Percentiles rank a stretch among this genome's conserved stretches.
phyloP scores from a whole-genome alignment of 306 rosid genomes.

The Cyclanthera cordifolia region DNA sequence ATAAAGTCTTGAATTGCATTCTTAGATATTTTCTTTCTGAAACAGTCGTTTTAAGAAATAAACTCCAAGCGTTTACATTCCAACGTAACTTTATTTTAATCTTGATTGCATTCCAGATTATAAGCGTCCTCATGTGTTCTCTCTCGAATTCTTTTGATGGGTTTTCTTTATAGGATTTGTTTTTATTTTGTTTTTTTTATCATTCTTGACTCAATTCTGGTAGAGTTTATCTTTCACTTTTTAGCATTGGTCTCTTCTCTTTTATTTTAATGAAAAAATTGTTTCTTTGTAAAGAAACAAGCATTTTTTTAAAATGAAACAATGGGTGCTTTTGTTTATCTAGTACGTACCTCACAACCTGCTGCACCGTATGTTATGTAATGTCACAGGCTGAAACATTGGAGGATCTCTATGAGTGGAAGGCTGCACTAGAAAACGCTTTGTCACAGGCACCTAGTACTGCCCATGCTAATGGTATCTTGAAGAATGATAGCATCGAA shows the following conservation, averaged over 20 bases:
- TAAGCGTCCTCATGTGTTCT: background rate
- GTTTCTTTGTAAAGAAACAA: background rate
- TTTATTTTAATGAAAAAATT: background rate
- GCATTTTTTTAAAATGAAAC: too few species aligned
- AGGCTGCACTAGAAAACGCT: conserved; percentile 84
- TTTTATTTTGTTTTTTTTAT: too few species aligned
- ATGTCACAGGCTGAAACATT: conserved; percentile 71
- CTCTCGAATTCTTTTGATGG: background rate
- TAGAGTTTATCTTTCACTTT: background rate
- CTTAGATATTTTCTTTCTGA: background rate
- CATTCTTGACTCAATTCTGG: background rate
- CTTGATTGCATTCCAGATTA: background rate
- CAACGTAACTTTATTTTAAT: background rate
- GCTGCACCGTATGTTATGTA: conserved; percentile 19
- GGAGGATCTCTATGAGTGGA: conserved; percentile 91
- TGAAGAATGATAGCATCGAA: conserved; percentile 51
- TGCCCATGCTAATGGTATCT: conserved; percentile 46
- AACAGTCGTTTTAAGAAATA: background rate
- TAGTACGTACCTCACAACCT: conserved; percentile 1
- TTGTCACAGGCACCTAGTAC: conserved; percentile 71
- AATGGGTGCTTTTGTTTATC: background rate
- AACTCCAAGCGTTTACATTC: background rate
- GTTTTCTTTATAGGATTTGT: background rate
- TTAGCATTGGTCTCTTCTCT: background rate
- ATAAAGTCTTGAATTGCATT: conserved; percentile 5